Conservation (phyloP, 2,329 filamentous ascomycete species). For the Cladorrhinum sp. region DNA sequence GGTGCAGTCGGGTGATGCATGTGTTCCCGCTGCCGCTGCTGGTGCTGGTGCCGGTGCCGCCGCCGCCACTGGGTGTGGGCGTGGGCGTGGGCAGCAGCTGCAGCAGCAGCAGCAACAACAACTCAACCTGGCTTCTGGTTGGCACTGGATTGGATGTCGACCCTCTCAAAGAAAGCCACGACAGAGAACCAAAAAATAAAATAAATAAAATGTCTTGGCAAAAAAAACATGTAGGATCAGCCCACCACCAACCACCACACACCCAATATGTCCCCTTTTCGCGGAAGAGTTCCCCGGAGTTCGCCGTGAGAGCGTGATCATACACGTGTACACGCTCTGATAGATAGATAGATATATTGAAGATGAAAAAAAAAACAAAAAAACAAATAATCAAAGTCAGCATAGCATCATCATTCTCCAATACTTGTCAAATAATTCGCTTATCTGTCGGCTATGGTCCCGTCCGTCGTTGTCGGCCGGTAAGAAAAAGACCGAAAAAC, state of each 20-base stretch:
- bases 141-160: no score
- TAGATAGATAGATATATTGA: neutral
- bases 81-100: no score
- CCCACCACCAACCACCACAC: constrained; percentile 5
- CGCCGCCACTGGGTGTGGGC: no score
- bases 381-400: neutral
- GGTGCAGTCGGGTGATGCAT: no score
- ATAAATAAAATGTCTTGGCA: constrained; percentile 17
- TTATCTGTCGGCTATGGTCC: constrained; percentile 3
- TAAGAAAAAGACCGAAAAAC: constrained; percentile 1
- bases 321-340: neutral
- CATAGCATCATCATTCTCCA: no score
- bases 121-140: no score
- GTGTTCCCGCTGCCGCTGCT: no score
- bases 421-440: no score
- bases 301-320: neutral
- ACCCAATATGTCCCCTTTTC: neutral
- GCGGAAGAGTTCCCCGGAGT: neutral
- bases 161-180: constrained; percentile 26
- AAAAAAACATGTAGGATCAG: constrained; percentile 2
- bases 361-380: neutral
- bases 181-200: constrained; percentile 12
- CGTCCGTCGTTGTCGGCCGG: no score
- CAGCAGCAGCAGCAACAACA: no score
- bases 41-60: no score